phyloP scores from a whole-genome alignment of 257 asterid species.

The Anisodus acutangulus region DNA sequence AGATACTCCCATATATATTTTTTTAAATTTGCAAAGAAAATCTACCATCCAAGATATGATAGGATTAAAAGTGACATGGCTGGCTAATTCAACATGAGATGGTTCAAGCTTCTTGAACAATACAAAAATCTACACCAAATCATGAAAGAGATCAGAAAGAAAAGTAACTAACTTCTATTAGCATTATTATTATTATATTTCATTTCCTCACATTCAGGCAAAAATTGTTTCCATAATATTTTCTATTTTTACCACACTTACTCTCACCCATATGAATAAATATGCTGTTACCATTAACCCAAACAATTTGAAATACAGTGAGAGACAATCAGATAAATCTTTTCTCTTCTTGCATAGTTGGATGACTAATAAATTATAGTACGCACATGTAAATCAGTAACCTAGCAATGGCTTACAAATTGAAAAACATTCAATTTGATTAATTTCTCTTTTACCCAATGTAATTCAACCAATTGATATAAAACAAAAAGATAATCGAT shows the following conservation, averaged over 20 bases:
- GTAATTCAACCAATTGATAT: not conserved
- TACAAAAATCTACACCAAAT: not conserved
- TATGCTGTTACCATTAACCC: too few species aligned
- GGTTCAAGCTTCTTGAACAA: not conserved
- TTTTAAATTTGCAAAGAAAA: not conserved
- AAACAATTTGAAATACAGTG: too few species aligned
- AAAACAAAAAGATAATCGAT: not conserved
- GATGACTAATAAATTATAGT: not conserved
- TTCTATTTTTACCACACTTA: not conserved
- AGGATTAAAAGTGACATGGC: not conserved
- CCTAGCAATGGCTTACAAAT: not conserved
- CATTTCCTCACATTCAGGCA: not conserved
- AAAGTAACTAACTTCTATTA: not conserved
- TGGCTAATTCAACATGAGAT: not conserved
- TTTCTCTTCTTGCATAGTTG: not conserved
- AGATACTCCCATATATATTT: not conserved
- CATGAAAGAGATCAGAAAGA: not conserved
- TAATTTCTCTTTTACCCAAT: not conserved
- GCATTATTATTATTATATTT: not conserved
- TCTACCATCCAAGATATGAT: not conserved
- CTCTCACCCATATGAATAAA: too few species aligned
- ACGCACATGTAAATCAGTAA: not conserved
- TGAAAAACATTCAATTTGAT: not conserved
- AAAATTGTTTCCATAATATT: not conserved
- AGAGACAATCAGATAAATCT: not conserved